Conservation (phyloP, 2,329 filamentous ascomycete genomes). For the Pestalotiopsis sp. region DNA sequence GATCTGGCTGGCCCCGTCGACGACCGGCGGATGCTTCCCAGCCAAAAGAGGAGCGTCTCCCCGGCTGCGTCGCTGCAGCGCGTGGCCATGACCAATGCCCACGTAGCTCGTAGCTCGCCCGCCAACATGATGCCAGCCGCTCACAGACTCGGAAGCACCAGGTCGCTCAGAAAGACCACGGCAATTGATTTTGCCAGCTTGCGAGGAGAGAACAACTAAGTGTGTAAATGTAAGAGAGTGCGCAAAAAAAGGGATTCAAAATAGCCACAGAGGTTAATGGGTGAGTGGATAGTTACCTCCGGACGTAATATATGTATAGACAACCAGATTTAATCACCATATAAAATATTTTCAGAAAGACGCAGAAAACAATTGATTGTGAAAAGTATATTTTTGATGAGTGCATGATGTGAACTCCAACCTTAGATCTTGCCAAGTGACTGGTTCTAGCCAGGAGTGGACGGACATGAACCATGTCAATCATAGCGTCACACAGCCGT, state of each 20-base stretch:
- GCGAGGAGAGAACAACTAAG: neutral
- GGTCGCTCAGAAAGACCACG: neutral
- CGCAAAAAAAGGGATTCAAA: neutral
- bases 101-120: neutral
- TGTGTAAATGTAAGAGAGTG: neutral
- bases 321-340: too few species aligned
- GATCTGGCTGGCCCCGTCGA: neutral
- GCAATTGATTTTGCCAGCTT: neutral
- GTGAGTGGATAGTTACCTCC: too few species aligned
- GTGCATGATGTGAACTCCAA: too few species aligned
- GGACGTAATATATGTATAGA: too few species aligned
- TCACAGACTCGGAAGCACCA: neutral
- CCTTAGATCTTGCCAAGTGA: too few species aligned
- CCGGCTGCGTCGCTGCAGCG: neutral
- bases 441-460: too few species aligned
- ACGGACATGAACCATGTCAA: neutral
- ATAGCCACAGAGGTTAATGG: neutral
- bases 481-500: slow-evolving; percentile 44
- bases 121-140: neutral
- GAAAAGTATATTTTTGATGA: too few species aligned
- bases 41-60: neutral
- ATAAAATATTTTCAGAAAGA: too few species aligned
- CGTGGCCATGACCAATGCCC: neutral
- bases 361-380: too few species aligned
- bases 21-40: slow-evolving; percentile 13